phyloP scores from a whole-genome alignment of 2,329 filamentous ascomycete species.

The Xylaria hypoxylon region DNA sequence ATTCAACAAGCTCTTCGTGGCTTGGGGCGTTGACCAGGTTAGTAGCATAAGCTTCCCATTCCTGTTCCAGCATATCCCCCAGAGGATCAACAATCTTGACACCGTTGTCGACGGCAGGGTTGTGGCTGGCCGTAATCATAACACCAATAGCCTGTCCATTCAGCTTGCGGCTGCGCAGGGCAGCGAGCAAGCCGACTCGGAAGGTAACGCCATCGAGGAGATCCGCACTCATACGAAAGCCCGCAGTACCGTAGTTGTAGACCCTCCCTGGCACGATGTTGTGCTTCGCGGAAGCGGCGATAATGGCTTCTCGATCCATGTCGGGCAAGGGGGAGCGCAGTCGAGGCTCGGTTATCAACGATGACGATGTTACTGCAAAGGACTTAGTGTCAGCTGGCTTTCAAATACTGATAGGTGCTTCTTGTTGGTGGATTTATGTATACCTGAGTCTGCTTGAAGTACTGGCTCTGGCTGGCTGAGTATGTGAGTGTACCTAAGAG shows the following conservation, averaged over 20 bases:
- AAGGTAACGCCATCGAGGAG: constrained; percentile 93
- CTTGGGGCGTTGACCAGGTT: constrained; percentile 85
- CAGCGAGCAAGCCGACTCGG: constrained; percentile 88
- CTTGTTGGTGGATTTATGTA: constrained; percentile 11
- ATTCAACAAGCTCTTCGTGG: constrained; percentile 78
- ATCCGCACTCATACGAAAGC: constrained; percentile 77
- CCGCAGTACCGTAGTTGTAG: constrained; percentile 75
- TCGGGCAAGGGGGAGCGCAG: constrained; percentile 31
- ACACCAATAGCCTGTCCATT: constrained; percentile 93
- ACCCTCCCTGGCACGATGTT: constrained; percentile 66
- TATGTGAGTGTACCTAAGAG: neutral
- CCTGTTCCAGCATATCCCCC: constrained; percentile 97
- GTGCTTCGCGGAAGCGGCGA: constrained; percentile 72
- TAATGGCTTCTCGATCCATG: constrained; percentile 66
- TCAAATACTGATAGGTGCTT: neutral
- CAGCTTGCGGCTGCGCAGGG: constrained; percentile 89
- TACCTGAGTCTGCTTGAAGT: constrained; percentile 13
- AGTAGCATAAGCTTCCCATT: constrained; percentile 93
- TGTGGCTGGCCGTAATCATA: constrained; percentile 96
- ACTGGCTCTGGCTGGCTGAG: neutral
- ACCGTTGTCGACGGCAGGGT: constrained; percentile 88
- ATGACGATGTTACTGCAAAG: constrained; percentile 19
- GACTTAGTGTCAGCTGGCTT: constrained; percentile 12
- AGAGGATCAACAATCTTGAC: constrained; percentile 97
- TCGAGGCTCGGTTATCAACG: constrained; percentile 4